phyloP scores from a whole-genome alignment of 1,139 yeast genomes.

The Tardiomyces depauwii region DNA sequence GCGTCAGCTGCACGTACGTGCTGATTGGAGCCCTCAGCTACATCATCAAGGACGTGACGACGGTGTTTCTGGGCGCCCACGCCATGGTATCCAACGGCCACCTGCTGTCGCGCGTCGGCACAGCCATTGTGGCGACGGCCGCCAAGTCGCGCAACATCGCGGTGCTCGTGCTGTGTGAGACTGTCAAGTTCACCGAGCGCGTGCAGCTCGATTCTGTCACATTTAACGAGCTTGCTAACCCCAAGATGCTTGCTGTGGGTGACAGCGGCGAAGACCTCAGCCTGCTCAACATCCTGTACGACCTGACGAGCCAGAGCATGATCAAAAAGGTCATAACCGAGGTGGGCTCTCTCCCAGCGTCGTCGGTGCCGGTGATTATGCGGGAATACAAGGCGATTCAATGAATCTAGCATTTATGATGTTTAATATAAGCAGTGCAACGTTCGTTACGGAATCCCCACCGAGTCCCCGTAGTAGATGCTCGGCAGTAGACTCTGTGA shows the following conservation, averaged over 20 bases:
- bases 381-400: conserved; percentile 52
- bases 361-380: conserved; percentile 91
- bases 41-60: conserved; percentile 73
- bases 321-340: conserved; percentile 94
- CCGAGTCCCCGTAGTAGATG: too few relatives aligned
- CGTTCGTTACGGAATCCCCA: neutral
- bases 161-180: conserved; percentile 90
- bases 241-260: conserved; percentile 54
- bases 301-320: conserved; percentile 87
- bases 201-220: conserved; percentile 95
- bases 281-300: conserved; percentile 79
- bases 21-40: conserved; percentile 71
- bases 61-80: conserved; percentile 91
- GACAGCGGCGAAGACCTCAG: conserved; percentile 51
- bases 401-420: neutral
- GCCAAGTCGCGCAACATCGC: conserved; percentile 85
- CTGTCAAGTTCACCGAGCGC: conserved; percentile 87
- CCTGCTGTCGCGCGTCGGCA: conserved; percentile 87
- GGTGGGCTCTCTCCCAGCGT: conserved; percentile 91
- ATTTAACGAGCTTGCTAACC: conserved; percentile 81
- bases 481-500: too few relatives aligned
- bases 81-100: conserved; percentile 95
- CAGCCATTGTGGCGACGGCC: conserved; percentile 88
- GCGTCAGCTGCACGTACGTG: conserved; percentile 61
- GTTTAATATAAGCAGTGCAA: neutral